These are phyloP conservation scores for Elongisporangium senticosum DNA, from an alignment of 352 stramenopile species.

Conservation along the genomic window DNA sequence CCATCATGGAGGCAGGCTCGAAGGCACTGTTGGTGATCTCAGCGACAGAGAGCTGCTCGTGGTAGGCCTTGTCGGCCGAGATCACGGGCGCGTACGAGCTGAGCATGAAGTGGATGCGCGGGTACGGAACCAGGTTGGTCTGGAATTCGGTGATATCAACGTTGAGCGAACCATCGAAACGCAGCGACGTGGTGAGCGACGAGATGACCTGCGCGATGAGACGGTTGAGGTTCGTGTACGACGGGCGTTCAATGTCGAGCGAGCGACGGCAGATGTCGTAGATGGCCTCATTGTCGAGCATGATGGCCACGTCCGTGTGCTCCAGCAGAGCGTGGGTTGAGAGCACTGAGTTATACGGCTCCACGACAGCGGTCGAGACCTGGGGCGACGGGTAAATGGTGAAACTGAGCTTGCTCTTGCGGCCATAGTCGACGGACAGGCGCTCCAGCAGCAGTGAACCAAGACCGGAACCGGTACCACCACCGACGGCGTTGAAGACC, in stretches of 20 bases:
- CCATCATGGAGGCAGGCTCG: slow-evolving; percentile 96
- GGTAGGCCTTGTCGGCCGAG: slow-evolving; percentile 93
- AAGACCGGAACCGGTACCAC: slow-evolving; percentile 96
- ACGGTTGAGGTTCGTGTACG: slow-evolving; percentile 97
- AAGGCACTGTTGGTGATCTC: slow-evolving; percentile 97
- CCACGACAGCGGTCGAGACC: slow-evolving; percentile 95
- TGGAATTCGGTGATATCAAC: slow-evolving; percentile 98
- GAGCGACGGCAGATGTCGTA: slow-evolving; percentile 97
- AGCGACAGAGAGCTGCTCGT: slow-evolving; percentile 93
- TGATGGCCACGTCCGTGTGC: slow-evolving; percentile 96
- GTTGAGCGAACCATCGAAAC: slow-evolving; percentile 96
- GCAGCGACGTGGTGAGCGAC: slow-evolving; percentile 94
- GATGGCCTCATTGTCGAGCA: slow-evolving; percentile 93
- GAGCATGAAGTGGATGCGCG: slow-evolving; percentile 97
- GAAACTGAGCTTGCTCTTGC: slow-evolving; percentile 97
- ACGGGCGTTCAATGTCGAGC: slow-evolving; percentile 93
- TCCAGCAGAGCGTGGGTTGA: slow-evolving; percentile 95
- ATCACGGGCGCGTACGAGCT: slow-evolving; percentile 96
- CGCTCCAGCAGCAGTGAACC: slow-evolving; percentile 95
- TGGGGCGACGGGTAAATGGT: slow-evolving; percentile 96
- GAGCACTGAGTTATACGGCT: slow-evolving; percentile 98
- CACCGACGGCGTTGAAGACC: slow-evolving; percentile 96
- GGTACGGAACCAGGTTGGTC: slow-evolving; percentile 97
- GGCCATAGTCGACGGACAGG: slow-evolving; percentile 96
- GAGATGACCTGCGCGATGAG: slow-evolving; percentile 96